These are phyloP conservation scores for Brassica rapa DNA, from an alignment of 345 rosid species.

Conservation along the genomic window DNA sequence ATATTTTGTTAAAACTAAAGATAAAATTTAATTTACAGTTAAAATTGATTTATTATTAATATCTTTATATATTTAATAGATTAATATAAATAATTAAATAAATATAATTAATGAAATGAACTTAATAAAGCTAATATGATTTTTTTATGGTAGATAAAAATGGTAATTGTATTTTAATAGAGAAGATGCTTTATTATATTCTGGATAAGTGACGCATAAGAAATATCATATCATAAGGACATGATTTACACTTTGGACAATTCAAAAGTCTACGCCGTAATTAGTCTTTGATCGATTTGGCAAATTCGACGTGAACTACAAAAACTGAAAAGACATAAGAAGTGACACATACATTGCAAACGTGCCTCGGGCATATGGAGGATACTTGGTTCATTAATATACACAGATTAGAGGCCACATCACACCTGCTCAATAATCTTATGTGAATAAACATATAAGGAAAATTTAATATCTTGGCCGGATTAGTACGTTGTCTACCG, in stretches of 20 bases:
- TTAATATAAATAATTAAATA: too few relatives aligned
- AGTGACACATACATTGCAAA: constrained; percentile 16
- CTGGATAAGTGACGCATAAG: not conserved
- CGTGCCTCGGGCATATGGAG: constrained; percentile 27
- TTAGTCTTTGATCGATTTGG: not conserved
- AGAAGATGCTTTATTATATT: too few relatives aligned
- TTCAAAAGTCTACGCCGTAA: not conserved
- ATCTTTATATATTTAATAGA: too few relatives aligned
- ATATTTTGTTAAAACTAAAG: too few relatives aligned
- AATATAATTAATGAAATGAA: too few relatives aligned
- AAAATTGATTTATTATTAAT: too few relatives aligned
- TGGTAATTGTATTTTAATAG: too few relatives aligned
- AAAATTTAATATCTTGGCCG: not conserved
- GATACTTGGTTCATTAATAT: constrained; percentile 37
- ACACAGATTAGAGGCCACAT: constrained; percentile 26
- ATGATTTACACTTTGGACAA: not conserved
- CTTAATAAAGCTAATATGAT: too few relatives aligned
- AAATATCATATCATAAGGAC: too few relatives aligned
- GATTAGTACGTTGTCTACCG: not conserved
- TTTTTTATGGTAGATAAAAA: too few relatives aligned
- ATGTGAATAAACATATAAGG: not conserved
- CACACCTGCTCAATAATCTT: not conserved
- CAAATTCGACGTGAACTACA: constrained; percentile 3
- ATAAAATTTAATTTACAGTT: too few relatives aligned
- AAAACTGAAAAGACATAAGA: constrained; percentile 8